Evolutionary conservation across 2,329 filamentous ascomycete genomes (phyloP).

Genomic region (Ophiocordyceps camponoti-floridani): DNA sequence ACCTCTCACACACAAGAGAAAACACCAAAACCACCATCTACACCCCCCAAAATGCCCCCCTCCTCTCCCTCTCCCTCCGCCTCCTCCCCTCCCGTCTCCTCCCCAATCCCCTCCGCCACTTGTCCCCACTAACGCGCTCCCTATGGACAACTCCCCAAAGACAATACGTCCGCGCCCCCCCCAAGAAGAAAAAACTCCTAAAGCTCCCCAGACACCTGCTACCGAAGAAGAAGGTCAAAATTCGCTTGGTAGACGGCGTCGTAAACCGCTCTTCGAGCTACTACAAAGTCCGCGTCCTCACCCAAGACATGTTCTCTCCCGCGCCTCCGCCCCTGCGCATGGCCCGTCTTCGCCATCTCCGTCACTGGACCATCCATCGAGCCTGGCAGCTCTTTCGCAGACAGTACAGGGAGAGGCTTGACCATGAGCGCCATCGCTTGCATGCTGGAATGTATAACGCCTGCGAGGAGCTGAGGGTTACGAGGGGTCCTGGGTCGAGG

Average conservation of each 20-base stretch:
- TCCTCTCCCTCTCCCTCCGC: no score
- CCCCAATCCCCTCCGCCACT: no score
- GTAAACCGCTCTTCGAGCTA: slow-evolving; percentile 19
- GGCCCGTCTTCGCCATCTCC: slow-evolving; percentile 69
- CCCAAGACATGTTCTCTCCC: slow-evolving; percentile 28
- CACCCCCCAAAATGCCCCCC: no score
- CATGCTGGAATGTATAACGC: slow-evolving; percentile 71
- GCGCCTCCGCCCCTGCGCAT: slow-evolving; percentile 61
- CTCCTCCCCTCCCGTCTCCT: no score
- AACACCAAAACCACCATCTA: no score
- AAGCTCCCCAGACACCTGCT: neutral
- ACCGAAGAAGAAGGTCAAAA: neutral
- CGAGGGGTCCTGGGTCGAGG: slow-evolving; percentile 35
- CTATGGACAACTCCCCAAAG: no score
- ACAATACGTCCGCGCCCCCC: no score
- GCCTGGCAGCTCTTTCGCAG: slow-evolving; percentile 74
- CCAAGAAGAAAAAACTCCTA: no score
- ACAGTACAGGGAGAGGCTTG: slow-evolving; percentile 43
- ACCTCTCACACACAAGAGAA: no score
- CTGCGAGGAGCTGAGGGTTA: slow-evolving; percentile 62
- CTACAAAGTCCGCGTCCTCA: slow-evolving; percentile 25
- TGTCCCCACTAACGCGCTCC: no score
- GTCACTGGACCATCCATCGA: slow-evolving; percentile 98
- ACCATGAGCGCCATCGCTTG: slow-evolving; percentile 57
- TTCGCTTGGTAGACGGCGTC: slow-evolving; percentile 1